phyloP scores from a whole-genome alignment of 148 eudicot species.

The Cornus florida region DNA sequence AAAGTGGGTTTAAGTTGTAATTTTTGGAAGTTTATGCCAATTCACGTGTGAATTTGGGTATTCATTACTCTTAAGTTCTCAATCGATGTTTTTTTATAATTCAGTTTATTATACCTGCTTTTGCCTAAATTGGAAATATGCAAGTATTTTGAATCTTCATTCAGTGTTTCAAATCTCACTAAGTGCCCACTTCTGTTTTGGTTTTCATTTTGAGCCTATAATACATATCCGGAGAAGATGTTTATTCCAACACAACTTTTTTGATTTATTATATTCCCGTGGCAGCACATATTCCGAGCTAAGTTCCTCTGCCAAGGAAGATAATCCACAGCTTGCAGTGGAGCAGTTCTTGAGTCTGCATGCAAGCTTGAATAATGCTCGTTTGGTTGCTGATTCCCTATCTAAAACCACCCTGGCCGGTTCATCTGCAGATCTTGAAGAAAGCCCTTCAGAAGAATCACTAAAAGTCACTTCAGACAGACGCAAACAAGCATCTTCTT shows the following conservation, averaged over 20 bases:
- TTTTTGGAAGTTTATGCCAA: not conserved
- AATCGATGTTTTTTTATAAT: not conserved
- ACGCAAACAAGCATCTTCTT: slow-evolving; percentile 76
- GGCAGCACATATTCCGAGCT: slow-evolving; percentile 79
- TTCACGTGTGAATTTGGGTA: not conserved
- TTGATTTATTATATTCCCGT: slow-evolving; percentile 8
- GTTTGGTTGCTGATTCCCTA: slow-evolving; percentile 45
- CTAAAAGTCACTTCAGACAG: slow-evolving; percentile 49
- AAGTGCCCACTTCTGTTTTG: not conserved
- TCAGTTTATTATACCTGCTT: not conserved
- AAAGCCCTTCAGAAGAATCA: slow-evolving; percentile 61
- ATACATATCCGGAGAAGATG: not conserved
- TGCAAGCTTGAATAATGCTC: slow-evolving; percentile 56
- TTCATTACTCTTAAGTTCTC: not conserved
- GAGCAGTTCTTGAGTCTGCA: slow-evolving; percentile 80
- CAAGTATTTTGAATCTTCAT: not conserved
- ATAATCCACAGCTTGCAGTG: slow-evolving; percentile 75
- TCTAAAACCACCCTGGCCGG: slow-evolving; percentile 44
- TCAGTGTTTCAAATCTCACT: not conserved
- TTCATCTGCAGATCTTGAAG: slow-evolving; percentile 65
- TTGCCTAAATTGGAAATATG: not conserved
- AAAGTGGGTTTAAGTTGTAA: not conserved
- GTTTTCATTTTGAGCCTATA: not conserved
- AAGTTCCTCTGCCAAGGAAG: slow-evolving; percentile 67
- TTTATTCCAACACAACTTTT: not conserved